Evolutionary conservation across 305 asterid genomes (phyloP).

Genomic region (Solanum hybrid): DNA sequence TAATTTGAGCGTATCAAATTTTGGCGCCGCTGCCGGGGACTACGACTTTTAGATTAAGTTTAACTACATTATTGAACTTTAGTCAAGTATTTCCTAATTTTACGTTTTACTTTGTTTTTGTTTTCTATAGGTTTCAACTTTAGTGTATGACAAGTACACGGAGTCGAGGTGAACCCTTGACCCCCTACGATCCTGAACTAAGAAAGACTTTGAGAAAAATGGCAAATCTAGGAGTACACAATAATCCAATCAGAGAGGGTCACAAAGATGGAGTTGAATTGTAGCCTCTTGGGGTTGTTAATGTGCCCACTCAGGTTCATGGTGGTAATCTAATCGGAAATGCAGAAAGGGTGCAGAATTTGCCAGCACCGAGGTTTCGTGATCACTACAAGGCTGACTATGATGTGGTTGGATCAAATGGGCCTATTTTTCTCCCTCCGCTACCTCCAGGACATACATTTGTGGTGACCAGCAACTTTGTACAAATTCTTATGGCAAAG

Average conservation of each 20-base stretch:
- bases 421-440: background rate
- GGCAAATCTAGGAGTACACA: background rate
- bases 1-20: background rate
- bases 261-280: background rate
- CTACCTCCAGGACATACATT: background rate
- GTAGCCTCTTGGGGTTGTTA: background rate
- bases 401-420: background rate
- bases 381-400: background rate
- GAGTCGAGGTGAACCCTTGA: background rate
- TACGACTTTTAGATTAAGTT: background rate
- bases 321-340: background rate
- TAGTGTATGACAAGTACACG: too few species aligned
- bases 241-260: background rate
- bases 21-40: fast-evolving
- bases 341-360: too few species aligned
- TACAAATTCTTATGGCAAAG: too few species aligned
- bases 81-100: background rate
- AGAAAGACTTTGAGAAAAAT: background rate
- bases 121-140: background rate
- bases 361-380: background rate
- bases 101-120: background rate
- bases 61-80: too few species aligned
- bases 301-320: background rate
- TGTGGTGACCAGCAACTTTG: background rate
- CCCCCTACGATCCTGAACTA: background rate